A percentile compares a stretch with the other conserved stretches of the same genome.
These are phyloP conservation scores for Sorghum bicolor DNA, from an alignment of 176 grass and related monocot species.

Conservation along the genomic window DNA sequence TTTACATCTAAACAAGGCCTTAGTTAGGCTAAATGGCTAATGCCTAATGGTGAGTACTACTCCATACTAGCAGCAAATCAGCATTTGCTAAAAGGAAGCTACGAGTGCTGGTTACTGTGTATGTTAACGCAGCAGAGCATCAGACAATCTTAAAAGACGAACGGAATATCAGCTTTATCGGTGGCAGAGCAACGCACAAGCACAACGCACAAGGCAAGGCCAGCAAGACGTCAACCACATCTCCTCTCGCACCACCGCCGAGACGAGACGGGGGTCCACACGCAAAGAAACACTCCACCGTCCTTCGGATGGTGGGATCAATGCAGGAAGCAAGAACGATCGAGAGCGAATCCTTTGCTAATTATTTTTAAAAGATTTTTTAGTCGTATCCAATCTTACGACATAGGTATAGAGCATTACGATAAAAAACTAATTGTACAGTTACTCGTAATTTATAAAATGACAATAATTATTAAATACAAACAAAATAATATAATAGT, in stretches of 20 bases:
- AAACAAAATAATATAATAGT: no score
- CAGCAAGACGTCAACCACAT: constrained; percentile 24
- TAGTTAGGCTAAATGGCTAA: neutral
- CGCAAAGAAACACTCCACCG: neutral
- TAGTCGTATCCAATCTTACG: no score
- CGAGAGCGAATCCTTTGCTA: no score
- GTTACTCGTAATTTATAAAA: no score
- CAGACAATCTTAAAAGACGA: constrained; percentile 20
- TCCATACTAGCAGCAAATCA: neutral
- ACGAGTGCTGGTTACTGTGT: neutral
- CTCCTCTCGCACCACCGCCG: neutral
- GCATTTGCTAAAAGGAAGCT: neutral
- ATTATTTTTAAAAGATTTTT: no score
- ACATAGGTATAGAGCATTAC: no score
- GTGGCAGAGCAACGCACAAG: neutral
- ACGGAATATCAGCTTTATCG: constrained; percentile 23
- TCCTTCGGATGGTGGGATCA: neutral
- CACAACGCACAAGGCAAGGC: neutral
- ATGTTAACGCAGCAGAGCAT: neutral
- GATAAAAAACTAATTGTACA: no score
- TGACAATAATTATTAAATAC: no score
- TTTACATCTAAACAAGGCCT: no score
- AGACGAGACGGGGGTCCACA: neutral
- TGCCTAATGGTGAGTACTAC: neutral
- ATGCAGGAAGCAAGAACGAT: neutral